A percentile compares a stretch with the other conserved stretches of the same genome.
Conservation (phyloP, 257 asterid species). For the Capsicum baccatum region DNA sequence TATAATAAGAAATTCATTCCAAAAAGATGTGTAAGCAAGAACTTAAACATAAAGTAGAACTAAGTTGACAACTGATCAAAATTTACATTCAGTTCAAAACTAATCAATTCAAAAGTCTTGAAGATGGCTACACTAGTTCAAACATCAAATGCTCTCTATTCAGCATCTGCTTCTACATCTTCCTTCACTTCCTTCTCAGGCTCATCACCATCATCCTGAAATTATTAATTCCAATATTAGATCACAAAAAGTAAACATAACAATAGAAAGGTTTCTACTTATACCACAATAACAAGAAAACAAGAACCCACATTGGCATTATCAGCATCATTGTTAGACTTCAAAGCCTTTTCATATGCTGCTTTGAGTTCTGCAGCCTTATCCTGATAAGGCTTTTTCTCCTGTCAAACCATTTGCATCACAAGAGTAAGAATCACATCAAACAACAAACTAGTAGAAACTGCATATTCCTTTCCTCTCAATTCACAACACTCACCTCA, state of each 20-base stretch:
- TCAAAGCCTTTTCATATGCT: constrained; percentile 52
- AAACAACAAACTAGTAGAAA: neutral
- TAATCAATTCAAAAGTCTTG: neutral
- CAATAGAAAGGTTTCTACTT: neutral
- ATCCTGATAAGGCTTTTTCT: constrained; percentile 63
- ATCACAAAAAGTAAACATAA: neutral
- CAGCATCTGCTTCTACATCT: constrained; percentile 47
- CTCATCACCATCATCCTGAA: constrained; percentile 44
- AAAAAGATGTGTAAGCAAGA: neutral
- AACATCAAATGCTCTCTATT: constrained; percentile 32
- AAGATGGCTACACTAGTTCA: constrained; percentile 3
- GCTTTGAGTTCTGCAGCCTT: constrained; percentile 85
- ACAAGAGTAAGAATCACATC: neutral
- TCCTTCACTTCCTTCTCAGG: constrained; percentile 32
- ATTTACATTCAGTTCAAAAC: constrained; percentile 50
- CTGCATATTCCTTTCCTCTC: too few relatives aligned
- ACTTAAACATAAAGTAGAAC: neutral
- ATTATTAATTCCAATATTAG: neutral
- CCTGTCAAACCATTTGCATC: constrained; percentile 42
- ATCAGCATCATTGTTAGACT: constrained; percentile 39
- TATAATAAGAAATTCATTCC: neutral
- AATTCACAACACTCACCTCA: constrained; percentile 45
- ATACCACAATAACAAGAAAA: neutral
- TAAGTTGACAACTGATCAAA: constrained; percentile 20
- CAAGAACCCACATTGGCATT: constrained; percentile 43